A percentile compares a stretch with the other conserved stretches of the same genome.
These are phyloP conservation scores for Xenosphaeropsis pyriputrescens DNA, from an alignment of 2,329 filamentous ascomycete species.

Conservation along the genomic window DNA sequence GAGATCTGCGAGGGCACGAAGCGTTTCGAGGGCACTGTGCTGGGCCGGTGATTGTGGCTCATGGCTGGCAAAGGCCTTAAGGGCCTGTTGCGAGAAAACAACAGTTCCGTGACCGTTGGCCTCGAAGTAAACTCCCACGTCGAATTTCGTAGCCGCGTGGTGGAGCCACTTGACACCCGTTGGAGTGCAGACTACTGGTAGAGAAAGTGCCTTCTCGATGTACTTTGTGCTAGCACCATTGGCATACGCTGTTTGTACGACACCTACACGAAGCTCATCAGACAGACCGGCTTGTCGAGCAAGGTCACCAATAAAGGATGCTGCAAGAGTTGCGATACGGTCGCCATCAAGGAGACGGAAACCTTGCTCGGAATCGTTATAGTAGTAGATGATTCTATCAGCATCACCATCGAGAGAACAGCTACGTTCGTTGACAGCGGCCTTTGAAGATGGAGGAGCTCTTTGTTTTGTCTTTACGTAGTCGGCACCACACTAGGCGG, in stretches of 20 bases:
- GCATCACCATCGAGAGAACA: slow-evolving; percentile 92
- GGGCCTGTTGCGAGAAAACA: slow-evolving; percentile 76
- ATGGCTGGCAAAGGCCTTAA: slow-evolving; percentile 63
- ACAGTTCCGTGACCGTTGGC: slow-evolving; percentile 96
- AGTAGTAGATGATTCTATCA: slow-evolving; percentile 93
- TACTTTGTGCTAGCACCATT: slow-evolving; percentile 92
- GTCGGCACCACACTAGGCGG: slow-evolving; percentile 70
- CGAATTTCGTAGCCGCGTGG: slow-evolving; percentile 88
- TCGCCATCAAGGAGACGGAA: slow-evolving; percentile 95
- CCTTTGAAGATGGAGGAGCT: slow-evolving; percentile 70
- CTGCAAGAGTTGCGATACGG: slow-evolving; percentile 87
- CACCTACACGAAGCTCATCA: slow-evolving; percentile 74
- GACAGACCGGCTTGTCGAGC: slow-evolving; percentile 65
- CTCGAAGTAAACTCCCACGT: slow-evolving; percentile 96
- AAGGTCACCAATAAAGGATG: slow-evolving; percentile 85
- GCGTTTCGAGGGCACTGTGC: slow-evolving; percentile 73
- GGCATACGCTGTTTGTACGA: slow-evolving; percentile 95
- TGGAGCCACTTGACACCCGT: slow-evolving; percentile 97
- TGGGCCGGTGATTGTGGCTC: slow-evolving; percentile 85
- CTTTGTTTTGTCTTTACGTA: slow-evolving; percentile 96
- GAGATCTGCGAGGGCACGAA: slow-evolving; percentile 71
- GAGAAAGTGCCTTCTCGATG: slow-evolving; percentile 71
- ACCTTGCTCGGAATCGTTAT: slow-evolving; percentile 62
- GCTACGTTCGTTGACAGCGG: slow-evolving; percentile 60
- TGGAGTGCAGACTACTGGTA: slow-evolving; percentile 84